Percentiles rank a stretch among this genome's conserved stretches.
Conservation (phyloP, 192 early-diverging fungal species). For the Phycomyces nitens region DNA sequence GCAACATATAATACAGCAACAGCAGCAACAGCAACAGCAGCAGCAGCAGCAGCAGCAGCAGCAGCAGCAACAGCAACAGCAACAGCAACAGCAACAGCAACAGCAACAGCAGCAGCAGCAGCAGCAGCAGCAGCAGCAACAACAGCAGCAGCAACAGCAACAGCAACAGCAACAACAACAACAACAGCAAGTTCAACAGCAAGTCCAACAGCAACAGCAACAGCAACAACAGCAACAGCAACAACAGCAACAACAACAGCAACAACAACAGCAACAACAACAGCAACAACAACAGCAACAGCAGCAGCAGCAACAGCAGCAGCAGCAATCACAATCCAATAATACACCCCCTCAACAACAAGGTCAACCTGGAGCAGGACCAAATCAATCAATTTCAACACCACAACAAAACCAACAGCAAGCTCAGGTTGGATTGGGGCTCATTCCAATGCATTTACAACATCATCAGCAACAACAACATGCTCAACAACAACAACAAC, state of each 20-base stretch:
- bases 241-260: constrained; percentile 20
- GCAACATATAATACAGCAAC: constrained; percentile 12
- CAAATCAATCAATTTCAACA: neutral
- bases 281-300: constrained; percentile 14
- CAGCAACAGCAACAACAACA: constrained; percentile 14
- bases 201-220: constrained; percentile 21
- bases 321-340: constrained; percentile 1
- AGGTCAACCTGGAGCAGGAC: neutral
- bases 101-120: constrained; percentile 18
- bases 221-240: constrained; percentile 14
- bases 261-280: constrained; percentile 19
- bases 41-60: constrained; percentile 14
- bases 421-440: constrained; percentile 2
- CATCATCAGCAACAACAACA: constrained; percentile 8
- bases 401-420: constrained; percentile 7
- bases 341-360: neutral
- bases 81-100: constrained; percentile 14
- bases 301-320: constrained; percentile 18
- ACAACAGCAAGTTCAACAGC: too few species aligned
- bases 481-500: constrained; percentile 7
- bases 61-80: constrained; percentile 24
- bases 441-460: constrained; percentile 3
- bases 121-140: constrained; percentile 20
- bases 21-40: constrained; percentile 18
- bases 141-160: constrained; percentile 18